Percentiles rank a stretch among this genome's conserved stretches.
Evolutionary conservation across 805 yeast species (phyloP).

Genomic region (Kodamaea leandrae): DNA sequence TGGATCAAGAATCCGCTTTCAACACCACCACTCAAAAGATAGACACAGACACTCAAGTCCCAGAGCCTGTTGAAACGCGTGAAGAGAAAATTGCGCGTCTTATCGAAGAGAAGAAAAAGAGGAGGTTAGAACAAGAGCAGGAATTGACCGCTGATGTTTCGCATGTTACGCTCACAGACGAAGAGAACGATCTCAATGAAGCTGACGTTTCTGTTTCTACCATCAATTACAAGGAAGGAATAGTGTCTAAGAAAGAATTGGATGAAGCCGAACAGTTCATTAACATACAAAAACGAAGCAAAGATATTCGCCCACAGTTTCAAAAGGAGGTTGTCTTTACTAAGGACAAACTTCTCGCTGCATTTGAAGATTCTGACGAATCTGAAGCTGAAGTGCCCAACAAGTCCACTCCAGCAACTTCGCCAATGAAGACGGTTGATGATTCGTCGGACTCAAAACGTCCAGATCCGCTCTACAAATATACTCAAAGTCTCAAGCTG

Average conservation of each 20-base stretch:
- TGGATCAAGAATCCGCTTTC: not conserved
- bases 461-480: slow-evolving; percentile 31
- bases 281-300: slow-evolving; percentile 32
- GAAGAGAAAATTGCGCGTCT: slow-evolving; percentile 11
- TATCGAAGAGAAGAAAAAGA: slow-evolving; percentile 8
- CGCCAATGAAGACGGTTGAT: slow-evolving; percentile 21
- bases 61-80: not conserved
- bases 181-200: slow-evolving; percentile 35
- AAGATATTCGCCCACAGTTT: slow-evolving; percentile 32
- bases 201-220: slow-evolving; percentile 23
- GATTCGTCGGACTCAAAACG: slow-evolving; percentile 1
- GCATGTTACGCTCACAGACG: slow-evolving; percentile 35
- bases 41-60: not conserved
- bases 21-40: not conserved
- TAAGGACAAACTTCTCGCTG: slow-evolving; percentile 30
- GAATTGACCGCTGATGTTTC: slow-evolving; percentile 33
- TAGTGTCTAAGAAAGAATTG: slow-evolving; percentile 24
- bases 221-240: slow-evolving; percentile 12
- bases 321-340: slow-evolving; percentile 26
- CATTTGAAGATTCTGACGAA: slow-evolving; percentile 28
- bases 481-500: slow-evolving; percentile 32
- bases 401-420: slow-evolving; percentile 32
- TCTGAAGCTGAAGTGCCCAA: slow-evolving; percentile 10
- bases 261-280: slow-evolving; percentile 32
- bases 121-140: slow-evolving; percentile 16